Evolutionary conservation across 495 filamentous ascomycete genomes (phyloP).

Genomic region (Aspergillus heteromorphus): DNA sequence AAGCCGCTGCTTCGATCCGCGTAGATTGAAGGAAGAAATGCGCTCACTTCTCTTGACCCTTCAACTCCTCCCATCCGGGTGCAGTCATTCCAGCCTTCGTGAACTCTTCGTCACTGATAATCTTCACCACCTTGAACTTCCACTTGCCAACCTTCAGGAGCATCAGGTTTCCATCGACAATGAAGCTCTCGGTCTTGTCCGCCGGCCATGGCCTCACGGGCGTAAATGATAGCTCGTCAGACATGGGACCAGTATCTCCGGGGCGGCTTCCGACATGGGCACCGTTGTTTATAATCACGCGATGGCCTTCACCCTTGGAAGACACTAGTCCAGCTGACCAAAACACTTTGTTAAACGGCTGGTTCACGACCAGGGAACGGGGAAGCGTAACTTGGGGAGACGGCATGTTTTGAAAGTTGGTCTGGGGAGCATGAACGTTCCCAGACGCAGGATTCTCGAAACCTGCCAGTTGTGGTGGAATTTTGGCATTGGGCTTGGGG

Average conservation of each 20-base stretch:
- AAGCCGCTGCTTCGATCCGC: not conserved
- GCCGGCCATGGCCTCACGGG: slow-evolving; percentile 54
- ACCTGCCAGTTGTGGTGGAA: slow-evolving; percentile 14
- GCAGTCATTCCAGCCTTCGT: slow-evolving; percentile 35
- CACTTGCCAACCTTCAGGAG: slow-evolving; percentile 75
- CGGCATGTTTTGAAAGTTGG: slow-evolving; percentile 46
- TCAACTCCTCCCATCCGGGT: slow-evolving; percentile 34
- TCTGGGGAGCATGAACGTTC: slow-evolving; percentile 37
- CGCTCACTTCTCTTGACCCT: slow-evolving; percentile 6
- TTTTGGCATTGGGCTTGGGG: slow-evolving; percentile 13
- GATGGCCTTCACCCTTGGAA: slow-evolving; percentile 61
- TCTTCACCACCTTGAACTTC: slow-evolving; percentile 66
- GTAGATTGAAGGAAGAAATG: not conserved
- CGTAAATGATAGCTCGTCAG: slow-evolving; percentile 55
- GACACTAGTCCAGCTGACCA: slow-evolving; percentile 61
- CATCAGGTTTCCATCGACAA: slow-evolving; percentile 58
- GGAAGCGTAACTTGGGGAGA: slow-evolving; percentile 57
- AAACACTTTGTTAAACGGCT: slow-evolving; percentile 59
- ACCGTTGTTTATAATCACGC: slow-evolving; percentile 52
- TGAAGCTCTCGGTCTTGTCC: slow-evolving; percentile 52
- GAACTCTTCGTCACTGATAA: slow-evolving; percentile 69
- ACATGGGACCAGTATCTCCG: slow-evolving; percentile 49
- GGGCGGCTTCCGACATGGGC: slow-evolving; percentile 62
- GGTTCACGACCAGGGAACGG: slow-evolving; percentile 53
- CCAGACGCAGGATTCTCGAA: slow-evolving; percentile 36